Base-by-base conservation (phyloP, 805 yeast species). In the Maudiozyma bulderi region DNA sequence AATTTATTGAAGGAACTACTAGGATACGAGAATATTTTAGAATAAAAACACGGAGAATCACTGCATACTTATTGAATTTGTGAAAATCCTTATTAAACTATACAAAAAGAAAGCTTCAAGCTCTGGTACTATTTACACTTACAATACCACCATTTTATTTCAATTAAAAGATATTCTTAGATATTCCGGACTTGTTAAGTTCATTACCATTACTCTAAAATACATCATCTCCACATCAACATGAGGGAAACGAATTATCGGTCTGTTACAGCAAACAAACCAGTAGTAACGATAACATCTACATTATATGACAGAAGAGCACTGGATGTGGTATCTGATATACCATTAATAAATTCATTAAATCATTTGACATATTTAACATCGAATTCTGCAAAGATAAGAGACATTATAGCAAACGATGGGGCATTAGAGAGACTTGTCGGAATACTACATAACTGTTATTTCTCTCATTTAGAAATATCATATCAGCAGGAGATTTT, bases 211-310 rank as follows among this genome's bases (percentile, higher is more conserved):
- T 11, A 34, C n/a, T 34, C n/a, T 3, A 34, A 34, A 34, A 34
- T 4, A n/a, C 37, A 11, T 34, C 37, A 34, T 10, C n/a, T 10
- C 38, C 38, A 35, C 38, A 35, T 35, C n/a, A 42, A 3, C 29
- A 90, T 89, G 99, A 81, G 97, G 67, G 95, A 89, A 60, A 80
- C 95, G 37, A 89, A 89, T 69, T 85, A 84, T 70, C 80, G 84
- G 60, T 82, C 90, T 26, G 78, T 88, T 45, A 67, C 82, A 46
- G 77, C 81, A 48, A 93, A 91, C 70, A 77, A 84, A 63, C 97
- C 99, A 4, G 89, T 96, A n/a, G 87, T 90, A 31, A 81, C 90
- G 30, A 88, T 91, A 52, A 84, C 96, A 7, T 80, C 95, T 30
- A 81, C 91, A 20, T 77, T 91, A 32, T 91, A 91, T 64, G 98